Evolutionary conservation across 306 rosid species (phyloP).

Genomic region (Lathyrus tuberosus): DNA sequence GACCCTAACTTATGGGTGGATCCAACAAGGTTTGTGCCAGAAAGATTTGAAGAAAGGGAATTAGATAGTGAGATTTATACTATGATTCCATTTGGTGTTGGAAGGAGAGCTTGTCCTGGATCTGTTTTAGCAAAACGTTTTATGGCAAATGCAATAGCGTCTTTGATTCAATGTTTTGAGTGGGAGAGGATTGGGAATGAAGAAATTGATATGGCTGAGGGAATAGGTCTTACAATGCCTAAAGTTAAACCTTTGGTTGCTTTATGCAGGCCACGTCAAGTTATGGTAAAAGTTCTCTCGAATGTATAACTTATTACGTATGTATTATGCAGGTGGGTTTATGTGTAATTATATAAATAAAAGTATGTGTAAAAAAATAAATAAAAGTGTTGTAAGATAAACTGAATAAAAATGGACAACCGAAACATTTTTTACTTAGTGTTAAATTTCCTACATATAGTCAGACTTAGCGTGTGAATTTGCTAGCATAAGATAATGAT

Average conservation of each 20-base stretch:
- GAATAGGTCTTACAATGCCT: conserved; percentile 23
- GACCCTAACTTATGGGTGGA: conserved; percentile 44
- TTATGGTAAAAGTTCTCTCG: conserved; percentile 19
- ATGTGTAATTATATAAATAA: too few relatives aligned
- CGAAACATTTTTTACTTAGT: too few relatives aligned
- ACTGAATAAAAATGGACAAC: not conserved
- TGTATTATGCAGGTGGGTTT: too few relatives aligned
- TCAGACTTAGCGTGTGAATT: not conserved
- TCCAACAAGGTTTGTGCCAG: conserved; percentile 45
- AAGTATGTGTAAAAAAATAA: too few relatives aligned
- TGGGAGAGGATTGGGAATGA: conserved; percentile 35
- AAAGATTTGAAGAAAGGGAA: conserved; percentile 42
- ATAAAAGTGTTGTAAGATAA: not conserved
- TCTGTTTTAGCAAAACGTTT: conserved; percentile 37
- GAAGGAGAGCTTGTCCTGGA: conserved; percentile 60
- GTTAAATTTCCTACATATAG: not conserved
- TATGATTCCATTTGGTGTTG: conserved; percentile 53
- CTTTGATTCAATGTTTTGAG: conserved; percentile 44
- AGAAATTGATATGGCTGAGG: conserved; percentile 46
- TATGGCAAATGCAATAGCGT: conserved; percentile 36
- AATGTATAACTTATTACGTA: not conserved
- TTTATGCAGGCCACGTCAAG: conserved; percentile 36
- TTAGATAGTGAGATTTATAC: conserved; percentile 12
- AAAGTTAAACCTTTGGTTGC: conserved; percentile 44
- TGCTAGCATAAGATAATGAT: not conserved